Evolutionary conservation across 371 early-diverging fungal genomes (phyloP).

Genomic region (Caulochytrium protostelioides): DNA sequence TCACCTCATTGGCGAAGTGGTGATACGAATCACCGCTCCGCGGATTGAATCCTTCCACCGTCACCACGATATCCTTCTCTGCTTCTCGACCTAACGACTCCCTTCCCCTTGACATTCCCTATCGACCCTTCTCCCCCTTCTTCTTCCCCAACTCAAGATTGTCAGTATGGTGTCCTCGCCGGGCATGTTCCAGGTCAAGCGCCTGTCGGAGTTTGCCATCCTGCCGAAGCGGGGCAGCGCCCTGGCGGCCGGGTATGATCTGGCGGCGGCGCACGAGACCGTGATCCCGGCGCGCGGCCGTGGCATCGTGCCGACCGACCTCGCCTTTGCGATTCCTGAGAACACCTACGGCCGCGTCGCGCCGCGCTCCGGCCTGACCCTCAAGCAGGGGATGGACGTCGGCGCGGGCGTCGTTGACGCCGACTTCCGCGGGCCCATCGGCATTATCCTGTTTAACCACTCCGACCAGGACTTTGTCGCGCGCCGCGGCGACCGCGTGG

Average conservation of each 20-base stretch:
- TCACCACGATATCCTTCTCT: no score
- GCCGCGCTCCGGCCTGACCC: slow-evolving; percentile 71
- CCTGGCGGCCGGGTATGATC: slow-evolving; percentile 85
- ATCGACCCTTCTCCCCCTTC: no score
- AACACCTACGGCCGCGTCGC: slow-evolving; percentile 91
- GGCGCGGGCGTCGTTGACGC: slow-evolving; percentile 93
- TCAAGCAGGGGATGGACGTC: slow-evolving; percentile 75
- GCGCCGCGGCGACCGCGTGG: slow-evolving; percentile 80
- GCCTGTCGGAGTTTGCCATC: slow-evolving; percentile 31
- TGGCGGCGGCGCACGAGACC: slow-evolving; percentile 53
- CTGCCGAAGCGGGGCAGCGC: slow-evolving; percentile 59
- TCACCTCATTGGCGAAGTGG: no score
- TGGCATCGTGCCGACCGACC: slow-evolving; percentile 54
- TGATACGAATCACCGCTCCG: no score
- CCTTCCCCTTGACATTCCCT: no score
- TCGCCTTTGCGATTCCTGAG: slow-evolving; percentile 55
- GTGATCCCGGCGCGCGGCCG: slow-evolving; percentile 50
- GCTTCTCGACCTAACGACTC: no score
- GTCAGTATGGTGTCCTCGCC: no score
- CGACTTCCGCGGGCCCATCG: slow-evolving; percentile 73
- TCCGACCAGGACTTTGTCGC: slow-evolving; percentile 48
- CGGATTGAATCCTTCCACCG: no score
- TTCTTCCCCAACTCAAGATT: no score
- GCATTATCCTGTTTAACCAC: slow-evolving; percentile 81
- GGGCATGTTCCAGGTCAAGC: slow-evolving; percentile 20